A percentile compares a stretch with the other conserved stretches of the same genome.
Evolutionary conservation across 805 yeast genomes (phyloP).

Genomic region (Kregervanrija delftensis): DNA sequence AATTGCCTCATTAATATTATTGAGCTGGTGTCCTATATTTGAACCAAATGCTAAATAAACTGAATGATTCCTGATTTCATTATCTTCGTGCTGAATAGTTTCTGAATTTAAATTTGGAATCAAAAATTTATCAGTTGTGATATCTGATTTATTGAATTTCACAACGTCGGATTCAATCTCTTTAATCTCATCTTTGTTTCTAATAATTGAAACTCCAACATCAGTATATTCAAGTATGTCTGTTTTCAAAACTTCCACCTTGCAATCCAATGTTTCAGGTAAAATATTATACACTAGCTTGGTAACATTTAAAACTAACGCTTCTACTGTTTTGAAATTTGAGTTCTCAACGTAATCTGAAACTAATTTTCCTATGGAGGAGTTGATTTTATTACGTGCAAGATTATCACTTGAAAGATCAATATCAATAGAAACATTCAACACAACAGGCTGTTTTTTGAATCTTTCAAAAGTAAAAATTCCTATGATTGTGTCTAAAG

Average conservation of each 20-base stretch:
- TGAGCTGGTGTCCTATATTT: slow-evolving; percentile 66
- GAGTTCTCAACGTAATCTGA: slow-evolving; percentile 64
- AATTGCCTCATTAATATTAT: slow-evolving; percentile 54
- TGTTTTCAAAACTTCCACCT: slow-evolving; percentile 75
- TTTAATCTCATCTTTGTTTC: slow-evolving; percentile 37
- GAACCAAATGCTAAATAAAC: slow-evolving; percentile 88
- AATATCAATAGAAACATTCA: slow-evolving; percentile 47
- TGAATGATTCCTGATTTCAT: slow-evolving; percentile 29
- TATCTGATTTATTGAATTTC: slow-evolving; percentile 14
- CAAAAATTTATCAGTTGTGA: slow-evolving; percentile 12
- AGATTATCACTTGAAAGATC: slow-evolving; percentile 19
- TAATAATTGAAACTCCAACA: slow-evolving; percentile 75
- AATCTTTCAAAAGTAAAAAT: slow-evolving; percentile 87
- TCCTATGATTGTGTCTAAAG: slow-evolving; percentile 64
- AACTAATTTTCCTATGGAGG: slow-evolving; percentile 35
- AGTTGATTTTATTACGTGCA: slow-evolving; percentile 29
- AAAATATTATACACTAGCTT: slow-evolving; percentile 18
- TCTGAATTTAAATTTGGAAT: slow-evolving; percentile 27
- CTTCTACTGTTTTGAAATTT: slow-evolving; percentile 88
- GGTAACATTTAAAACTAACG: slow-evolving; percentile 70
- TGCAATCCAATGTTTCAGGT: slow-evolving; percentile 15
- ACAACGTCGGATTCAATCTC: slow-evolving; percentile 11
- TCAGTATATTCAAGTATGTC: slow-evolving; percentile 82
- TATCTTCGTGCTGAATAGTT: slow-evolving; percentile 4
- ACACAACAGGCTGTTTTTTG: slow-evolving; percentile 65